Percentiles rank a stretch among this genome's conserved stretches.
Conservation (phyloP, 129 eudicot species). For the Flaveria trinervia region DNA sequence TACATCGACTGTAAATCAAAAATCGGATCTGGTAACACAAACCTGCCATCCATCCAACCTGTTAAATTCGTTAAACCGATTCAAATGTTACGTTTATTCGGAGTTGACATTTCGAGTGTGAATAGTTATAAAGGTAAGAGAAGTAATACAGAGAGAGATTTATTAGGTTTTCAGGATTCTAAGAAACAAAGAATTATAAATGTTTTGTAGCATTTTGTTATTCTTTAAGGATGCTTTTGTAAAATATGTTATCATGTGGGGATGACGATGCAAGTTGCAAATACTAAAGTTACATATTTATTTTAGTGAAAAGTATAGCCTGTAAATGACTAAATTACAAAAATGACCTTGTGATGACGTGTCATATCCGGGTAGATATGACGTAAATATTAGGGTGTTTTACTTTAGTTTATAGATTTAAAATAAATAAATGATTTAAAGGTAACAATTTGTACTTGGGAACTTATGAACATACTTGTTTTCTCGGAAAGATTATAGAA, state of each 20-base stretch:
- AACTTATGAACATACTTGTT: background rate
- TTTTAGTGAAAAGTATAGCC: background rate
- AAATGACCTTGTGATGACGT: background rate
- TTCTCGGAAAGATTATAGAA: too few relatives aligned
- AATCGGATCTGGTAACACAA: slow-evolving; percentile 25
- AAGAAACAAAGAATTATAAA: slow-evolving; percentile 69
- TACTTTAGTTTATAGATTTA: background rate
- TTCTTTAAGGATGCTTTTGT: slow-evolving; percentile 18
- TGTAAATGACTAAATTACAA: background rate
- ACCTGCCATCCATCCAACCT: background rate
- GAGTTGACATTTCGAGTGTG: slow-evolving; percentile 69
- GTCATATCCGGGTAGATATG: background rate
- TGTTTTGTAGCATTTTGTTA: slow-evolving; percentile 47
- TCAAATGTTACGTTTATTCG: slow-evolving; percentile 69
- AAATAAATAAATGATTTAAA: background rate
- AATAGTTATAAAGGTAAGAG: slow-evolving; percentile 52
- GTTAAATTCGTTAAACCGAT: slow-evolving; percentile 38
- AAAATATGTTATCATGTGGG: slow-evolving; percentile 25
- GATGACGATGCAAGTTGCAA: background rate
- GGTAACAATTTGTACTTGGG: background rate
- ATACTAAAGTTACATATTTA: background rate
- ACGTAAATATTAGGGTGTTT: slow-evolving; percentile 1
- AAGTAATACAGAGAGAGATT: slow-evolving; percentile 43
- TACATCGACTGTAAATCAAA: slow-evolving; percentile 65
- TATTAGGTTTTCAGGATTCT: slow-evolving; percentile 48